Evolutionary conservation across 2,329 filamentous ascomycete genomes (phyloP).

Genomic region (Curvularia verruculosa): DNA sequence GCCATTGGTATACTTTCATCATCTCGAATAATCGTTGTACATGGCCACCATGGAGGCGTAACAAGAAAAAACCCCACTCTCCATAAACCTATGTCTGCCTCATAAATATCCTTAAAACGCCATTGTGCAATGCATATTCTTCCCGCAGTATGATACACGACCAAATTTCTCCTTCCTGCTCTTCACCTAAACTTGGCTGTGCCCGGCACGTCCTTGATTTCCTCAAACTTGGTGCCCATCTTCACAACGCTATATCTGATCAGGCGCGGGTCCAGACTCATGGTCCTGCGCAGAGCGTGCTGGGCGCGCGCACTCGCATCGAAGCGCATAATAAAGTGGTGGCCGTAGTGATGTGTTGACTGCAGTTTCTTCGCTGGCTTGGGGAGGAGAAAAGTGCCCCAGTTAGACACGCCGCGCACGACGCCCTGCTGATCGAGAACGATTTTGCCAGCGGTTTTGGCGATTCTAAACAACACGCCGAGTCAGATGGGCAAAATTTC

Average conservation of each 20-base stretch:
- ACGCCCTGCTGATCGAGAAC: constrained; percentile 86
- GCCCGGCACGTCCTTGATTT: constrained; percentile 64
- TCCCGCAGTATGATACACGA: neutral
- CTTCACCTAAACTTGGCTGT: constrained; percentile 55
- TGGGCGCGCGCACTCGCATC: constrained; percentile 78
- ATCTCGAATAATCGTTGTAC: neutral
- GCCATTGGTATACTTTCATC: neutral
- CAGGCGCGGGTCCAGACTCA: constrained; percentile 87
- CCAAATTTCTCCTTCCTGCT: neutral
- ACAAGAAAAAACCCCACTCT: neutral
- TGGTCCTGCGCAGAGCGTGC: constrained; percentile 72
- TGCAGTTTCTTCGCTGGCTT: constrained; percentile 80
- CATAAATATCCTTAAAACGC: constrained; percentile 1
- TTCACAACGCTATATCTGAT: constrained; percentile 87
- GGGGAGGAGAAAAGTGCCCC: constrained; percentile 89
- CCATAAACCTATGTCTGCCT: neutral
- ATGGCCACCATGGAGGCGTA: neutral
- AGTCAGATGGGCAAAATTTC: neutral
- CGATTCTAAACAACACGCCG: constrained; percentile 67
- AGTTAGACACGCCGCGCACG: constrained; percentile 90
- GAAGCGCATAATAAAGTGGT: constrained; percentile 99
- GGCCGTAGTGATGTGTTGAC: constrained; percentile 79
- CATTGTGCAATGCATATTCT: constrained; percentile 3
- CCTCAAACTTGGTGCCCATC: constrained; percentile 71
- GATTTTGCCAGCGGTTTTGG: constrained; percentile 79